Percentiles rank a stretch among this genome's conserved stretches.
Conservation (phyloP, 2,329 filamentous ascomycete genomes). For the Emergomyces pasteurianus region DNA sequence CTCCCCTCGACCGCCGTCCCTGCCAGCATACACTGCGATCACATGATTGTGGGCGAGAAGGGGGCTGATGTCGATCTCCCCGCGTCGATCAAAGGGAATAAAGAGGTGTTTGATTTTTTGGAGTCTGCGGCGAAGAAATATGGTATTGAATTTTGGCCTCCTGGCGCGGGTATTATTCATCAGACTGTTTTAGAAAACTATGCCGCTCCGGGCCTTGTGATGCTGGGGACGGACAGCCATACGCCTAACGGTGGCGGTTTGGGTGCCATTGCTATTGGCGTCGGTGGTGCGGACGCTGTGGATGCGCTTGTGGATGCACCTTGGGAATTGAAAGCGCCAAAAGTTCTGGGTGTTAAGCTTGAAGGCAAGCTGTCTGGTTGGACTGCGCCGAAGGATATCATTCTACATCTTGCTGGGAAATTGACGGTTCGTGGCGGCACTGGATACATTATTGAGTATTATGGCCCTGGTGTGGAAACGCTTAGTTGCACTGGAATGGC, state of each 20-base stretch:
- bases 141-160: constrained; percentile 92
- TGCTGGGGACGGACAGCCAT: constrained; percentile 96
- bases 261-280: constrained; percentile 88
- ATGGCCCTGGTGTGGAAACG: constrained; percentile 77
- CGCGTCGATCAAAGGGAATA: constrained; percentile 78
- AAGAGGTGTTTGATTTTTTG: constrained; percentile 94
- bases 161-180: constrained; percentile 89
- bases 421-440: constrained; percentile 90
- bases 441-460: constrained; percentile 89
- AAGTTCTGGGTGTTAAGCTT: constrained; percentile 73
- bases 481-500: constrained; percentile 90
- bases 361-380: constrained; percentile 77
- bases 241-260: constrained; percentile 95
- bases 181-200: constrained; percentile 98
- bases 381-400: constrained; percentile 92
- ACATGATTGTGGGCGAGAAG: constrained; percentile 92
- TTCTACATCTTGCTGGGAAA: constrained; percentile 75
- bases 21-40: constrained; percentile 96
- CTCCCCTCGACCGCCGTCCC: constrained; percentile 82
- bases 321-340: constrained; percentile 94
- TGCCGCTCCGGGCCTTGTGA: constrained; percentile 92
- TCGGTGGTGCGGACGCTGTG: constrained; percentile 92
- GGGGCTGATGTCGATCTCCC: constrained; percentile 78
- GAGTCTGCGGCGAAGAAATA: constrained; percentile 86
- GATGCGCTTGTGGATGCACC: constrained; percentile 92